Evolutionary conservation across 768 basidiomycete species (phyloP).

Genomic region (Sporobolomyces phaffii): DNA sequence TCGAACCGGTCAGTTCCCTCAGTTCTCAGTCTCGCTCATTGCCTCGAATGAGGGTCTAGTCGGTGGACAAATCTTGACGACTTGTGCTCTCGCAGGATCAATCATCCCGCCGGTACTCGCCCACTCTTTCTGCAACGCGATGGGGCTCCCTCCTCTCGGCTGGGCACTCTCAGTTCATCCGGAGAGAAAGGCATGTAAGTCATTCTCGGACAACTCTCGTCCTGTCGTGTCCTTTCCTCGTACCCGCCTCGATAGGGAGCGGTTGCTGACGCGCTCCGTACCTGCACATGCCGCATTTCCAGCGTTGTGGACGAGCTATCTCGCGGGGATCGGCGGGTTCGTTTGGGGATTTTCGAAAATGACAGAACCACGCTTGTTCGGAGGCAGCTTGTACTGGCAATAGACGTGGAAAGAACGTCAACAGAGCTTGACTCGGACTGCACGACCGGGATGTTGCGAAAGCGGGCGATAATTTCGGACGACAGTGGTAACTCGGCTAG

Average conservation of each 20-base stretch:
- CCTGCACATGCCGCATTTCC: no score
- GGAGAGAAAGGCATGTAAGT: constrained; percentile 46
- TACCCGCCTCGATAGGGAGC: no score
- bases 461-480: no score
- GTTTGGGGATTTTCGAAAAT: constrained; percentile 54
- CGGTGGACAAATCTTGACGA: no score
- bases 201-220: neutral
- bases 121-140: constrained; percentile 88
- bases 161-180: constrained; percentile 58
- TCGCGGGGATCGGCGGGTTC: constrained; percentile 60
- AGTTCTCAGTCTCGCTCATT: neutral
- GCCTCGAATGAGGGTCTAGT: no score
- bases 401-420: neutral
- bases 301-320: constrained; percentile 59
- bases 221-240: no score
- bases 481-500: no score
- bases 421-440: no score
- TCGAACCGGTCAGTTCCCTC: constrained; percentile 55
- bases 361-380: constrained; percentile 47
- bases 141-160: constrained; percentile 73
- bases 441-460: no score
- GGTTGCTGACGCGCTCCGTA: no score
- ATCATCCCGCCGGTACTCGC: constrained; percentile 68
- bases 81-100: no score
- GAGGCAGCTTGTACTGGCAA: constrained; percentile 32